Evolutionary conservation across 2,329 filamentous ascomycete species (phyloP), one percentile per base, ranked within the genome.

Genomic region (Diaporthe australafricana): DNA sequence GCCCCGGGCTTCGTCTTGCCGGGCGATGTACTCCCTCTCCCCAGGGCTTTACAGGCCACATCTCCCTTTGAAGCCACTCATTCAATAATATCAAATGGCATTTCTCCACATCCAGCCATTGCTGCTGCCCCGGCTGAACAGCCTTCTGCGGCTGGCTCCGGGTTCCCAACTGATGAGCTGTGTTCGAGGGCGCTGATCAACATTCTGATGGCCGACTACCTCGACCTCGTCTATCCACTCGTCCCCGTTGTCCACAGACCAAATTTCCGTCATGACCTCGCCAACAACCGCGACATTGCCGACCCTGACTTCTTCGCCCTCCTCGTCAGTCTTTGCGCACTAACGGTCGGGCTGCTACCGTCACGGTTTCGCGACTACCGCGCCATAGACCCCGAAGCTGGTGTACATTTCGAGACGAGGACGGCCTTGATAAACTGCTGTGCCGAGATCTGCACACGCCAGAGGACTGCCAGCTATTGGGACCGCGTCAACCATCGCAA

Each of bases 401-500:
- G 73, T n/a, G 48, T 73, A 8, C 76, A 76, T 12, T 79, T 79
- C 12, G 72, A 74, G 25, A 76, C 75, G 16, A 70, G 78, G 3
- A 76, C 74, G 6, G 74, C 75, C 9, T 72, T 79, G 70, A 77
- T 79, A 68, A 78, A 76, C 70, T 75, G 71, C 40, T 78, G 77
- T 45, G 74, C 76, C 16, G 75, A 78, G 30, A 70, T 74, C 38
- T 78, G 77, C 52, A 71, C 75, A 17, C 76, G 76, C 0, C 71
- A 75, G 9, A 74, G 78, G 16, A 73, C 73, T 0, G 56, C 70
- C 7, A 72, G 62, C 27, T 79, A 79, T 45, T 79, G 77, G 75
- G 77, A 79, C 50, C 72, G 76, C 2, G 74, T 79, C 6, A 81
- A 76, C 72, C 78, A 80, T 45, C 75, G 77, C n/a, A 82, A 82